Base-by-base conservation (phyloP, 345 rosid genomes). In the Gossypioides kirkii region DNA sequence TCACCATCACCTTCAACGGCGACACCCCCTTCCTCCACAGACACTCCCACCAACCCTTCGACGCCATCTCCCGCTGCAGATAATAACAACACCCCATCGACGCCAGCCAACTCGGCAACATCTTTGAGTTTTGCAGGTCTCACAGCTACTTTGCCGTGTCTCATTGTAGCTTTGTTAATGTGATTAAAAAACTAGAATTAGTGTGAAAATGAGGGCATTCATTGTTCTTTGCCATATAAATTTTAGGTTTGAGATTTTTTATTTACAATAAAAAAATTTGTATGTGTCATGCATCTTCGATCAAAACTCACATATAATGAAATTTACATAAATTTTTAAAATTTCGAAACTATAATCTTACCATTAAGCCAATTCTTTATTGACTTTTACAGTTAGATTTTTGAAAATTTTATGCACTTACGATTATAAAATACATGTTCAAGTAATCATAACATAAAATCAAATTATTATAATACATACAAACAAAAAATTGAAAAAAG, bases 71-170 rank as follows among this genome's bases (percentile, higher is more conserved):
- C 84, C 3, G 2, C 43, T 4, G 71, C 74, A 20, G 47, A 38
- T 38, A 38, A 62, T 42, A 53, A 13, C 53, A 49, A 22, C 13
- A 2, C 81, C 20, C 78, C 88, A 18, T 77, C 91, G 2, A 26
- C 87, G 0, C 59, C 86, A 0, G 77, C 63, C 38, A 83, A 50
- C 76, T 84, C 90, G 0, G 89, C 93, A 1, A 45, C 78, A 55
- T 78, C 85, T 14, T 41, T 83, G 1, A 74, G 83, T 1, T 68
- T 74, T 38, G 63, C 87, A 1, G 77, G 83, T 36, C n/a, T 83
- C 10, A 61, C 73, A 8, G 59, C 81, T 20, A 71, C 82, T 16
- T 56, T 84, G 58, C 70, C 82, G 68, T 76, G 81, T 2, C 36
- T 76, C 10, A 49, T 77, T 28, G 77, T 79, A 56, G 86, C 72